A percentile compares a stretch with the other conserved stretches of the same genome.
Conservation (phyloP, 2,329 filamentous ascomycete genomes). For the Colletotrichum musae region DNA sequence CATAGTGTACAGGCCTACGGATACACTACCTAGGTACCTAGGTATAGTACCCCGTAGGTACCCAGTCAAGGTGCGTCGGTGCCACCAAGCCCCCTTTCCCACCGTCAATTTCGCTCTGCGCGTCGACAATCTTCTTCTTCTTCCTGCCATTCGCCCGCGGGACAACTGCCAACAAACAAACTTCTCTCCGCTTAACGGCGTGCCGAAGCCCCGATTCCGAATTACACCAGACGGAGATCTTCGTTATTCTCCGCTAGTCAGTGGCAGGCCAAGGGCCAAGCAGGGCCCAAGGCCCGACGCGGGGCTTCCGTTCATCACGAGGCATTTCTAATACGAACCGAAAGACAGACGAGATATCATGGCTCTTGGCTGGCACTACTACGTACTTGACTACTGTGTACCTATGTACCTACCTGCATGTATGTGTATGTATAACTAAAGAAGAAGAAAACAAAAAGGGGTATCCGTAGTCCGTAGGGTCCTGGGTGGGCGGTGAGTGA, state of each 20-base stretch:
- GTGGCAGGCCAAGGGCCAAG: conserved; percentile 27
- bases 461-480: too few species aligned
- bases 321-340: conserved; percentile 33
- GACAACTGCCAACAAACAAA: not conserved
- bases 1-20: not conserved
- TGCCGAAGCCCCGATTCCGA: conserved; percentile 17
- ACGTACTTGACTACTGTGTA: too few species aligned
- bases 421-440: too few species aligned
- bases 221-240: conserved; percentile 38
- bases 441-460: too few species aligned
- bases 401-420: too few species aligned
- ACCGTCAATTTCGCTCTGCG: not conserved
- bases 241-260: conserved; percentile 37
- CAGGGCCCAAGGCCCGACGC: conserved; percentile 25
- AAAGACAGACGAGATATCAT: not conserved
- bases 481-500: too few species aligned
- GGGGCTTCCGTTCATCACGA: conserved; percentile 25
- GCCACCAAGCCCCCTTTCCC: conserved; percentile 14
- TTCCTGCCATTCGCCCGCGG: conserved; percentile 1
- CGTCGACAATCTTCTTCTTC: not conserved
- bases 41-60: not conserved
- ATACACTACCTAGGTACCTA: too few species aligned
- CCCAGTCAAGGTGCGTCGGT: conserved; percentile 6
- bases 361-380: too few species aligned
- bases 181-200: not conserved